Percentiles rank a stretch among this genome's conserved stretches.
These are phyloP conservation scores for Alternaria sp. DNA, from an alignment of 2,329 filamentous ascomycete genomes.

Conservation along the genomic window DNA sequence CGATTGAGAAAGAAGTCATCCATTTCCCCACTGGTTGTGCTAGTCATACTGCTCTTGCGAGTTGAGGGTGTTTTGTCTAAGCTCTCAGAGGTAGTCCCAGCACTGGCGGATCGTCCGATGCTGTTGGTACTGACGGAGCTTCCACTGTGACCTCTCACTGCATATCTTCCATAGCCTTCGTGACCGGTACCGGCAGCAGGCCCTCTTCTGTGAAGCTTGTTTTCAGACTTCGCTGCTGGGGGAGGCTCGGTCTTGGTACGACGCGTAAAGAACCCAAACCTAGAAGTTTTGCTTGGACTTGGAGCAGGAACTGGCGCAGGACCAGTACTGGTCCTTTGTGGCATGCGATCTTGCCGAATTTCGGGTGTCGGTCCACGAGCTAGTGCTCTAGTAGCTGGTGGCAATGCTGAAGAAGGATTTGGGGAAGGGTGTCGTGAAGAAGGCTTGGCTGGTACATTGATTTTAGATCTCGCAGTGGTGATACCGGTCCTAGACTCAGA, in stretches of 20 bases:
- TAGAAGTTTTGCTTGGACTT: conserved; percentile 66
- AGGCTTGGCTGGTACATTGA: conserved; percentile 41
- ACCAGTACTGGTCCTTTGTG: conserved; percentile 41
- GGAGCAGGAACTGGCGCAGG: conserved; percentile 58
- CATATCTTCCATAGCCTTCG: conserved; percentile 79
- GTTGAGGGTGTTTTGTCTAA: conserved; percentile 47
- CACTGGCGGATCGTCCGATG: conserved; percentile 57
- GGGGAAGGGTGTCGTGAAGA: conserved; percentile 52
- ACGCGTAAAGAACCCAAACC: conserved; percentile 81
- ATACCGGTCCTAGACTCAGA: conserved; percentile 51
- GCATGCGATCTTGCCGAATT: conserved; percentile 48
- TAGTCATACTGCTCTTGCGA: conserved; percentile 56
- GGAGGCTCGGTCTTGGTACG: conserved; percentile 71
- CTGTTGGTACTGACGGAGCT: conserved; percentile 63
- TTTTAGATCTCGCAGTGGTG: conserved; percentile 32
- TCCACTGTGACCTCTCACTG: conserved; percentile 70
- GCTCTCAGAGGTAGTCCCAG: conserved; percentile 52
- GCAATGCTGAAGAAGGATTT: conserved; percentile 45
- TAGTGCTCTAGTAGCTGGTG: conserved; percentile 35
- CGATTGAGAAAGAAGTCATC: conserved; percentile 58
- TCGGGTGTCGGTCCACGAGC: conserved; percentile 53
- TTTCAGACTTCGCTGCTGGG: conserved; percentile 65
- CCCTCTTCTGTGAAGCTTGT: conserved; percentile 68
- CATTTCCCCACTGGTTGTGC: conserved; percentile 54
- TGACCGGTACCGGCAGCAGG: conserved; percentile 93